Evolutionary conservation across 139 green algal genomes (phyloP).

Genomic region (Chlorella sorokiniana): DNA sequence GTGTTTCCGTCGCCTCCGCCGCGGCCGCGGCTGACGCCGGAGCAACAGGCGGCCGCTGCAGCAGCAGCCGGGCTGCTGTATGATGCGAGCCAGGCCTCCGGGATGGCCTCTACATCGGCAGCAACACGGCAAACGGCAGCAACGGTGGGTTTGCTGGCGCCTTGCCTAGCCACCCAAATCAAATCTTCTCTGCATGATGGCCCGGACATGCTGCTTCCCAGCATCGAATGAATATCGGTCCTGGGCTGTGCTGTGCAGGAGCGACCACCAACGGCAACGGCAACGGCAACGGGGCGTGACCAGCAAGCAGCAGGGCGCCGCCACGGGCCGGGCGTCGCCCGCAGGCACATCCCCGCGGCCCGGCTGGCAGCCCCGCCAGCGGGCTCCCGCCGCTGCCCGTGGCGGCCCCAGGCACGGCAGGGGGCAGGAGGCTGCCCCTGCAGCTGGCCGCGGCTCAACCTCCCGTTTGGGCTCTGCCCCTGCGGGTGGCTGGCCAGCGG

Average conservation of each 20-base stretch:
- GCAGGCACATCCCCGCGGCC: not conserved
- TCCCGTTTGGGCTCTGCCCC: too few species aligned
- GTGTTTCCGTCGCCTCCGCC: not conserved
- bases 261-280: slow-evolving; percentile 39
- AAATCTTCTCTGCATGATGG: not conserved
- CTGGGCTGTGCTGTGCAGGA: slow-evolving; percentile 1
- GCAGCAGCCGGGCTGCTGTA: not conserved
- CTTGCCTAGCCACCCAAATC: too few species aligned
- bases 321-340: not conserved
- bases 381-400: not conserved
- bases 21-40: not conserved
- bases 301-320: slow-evolving; percentile 14
- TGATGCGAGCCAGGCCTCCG: slow-evolving; percentile 16
- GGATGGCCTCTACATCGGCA: slow-evolving; percentile 7
- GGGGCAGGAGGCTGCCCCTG: not conserved
- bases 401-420: not conserved
- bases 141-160: not conserved
- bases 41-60: not conserved
- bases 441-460: not conserved
- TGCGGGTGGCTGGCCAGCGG: not conserved
- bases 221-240: too few species aligned
- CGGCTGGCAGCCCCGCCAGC: not conserved
- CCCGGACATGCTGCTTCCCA: too few species aligned
- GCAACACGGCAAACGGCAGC: slow-evolving; percentile 23
- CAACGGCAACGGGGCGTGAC: slow-evolving; percentile 39